Evolutionary conservation across 1,284 basidiomycete species (phyloP), one percentile per base, ranked within the genome.

Genomic region (Rhodofomes roseus): DNA sequence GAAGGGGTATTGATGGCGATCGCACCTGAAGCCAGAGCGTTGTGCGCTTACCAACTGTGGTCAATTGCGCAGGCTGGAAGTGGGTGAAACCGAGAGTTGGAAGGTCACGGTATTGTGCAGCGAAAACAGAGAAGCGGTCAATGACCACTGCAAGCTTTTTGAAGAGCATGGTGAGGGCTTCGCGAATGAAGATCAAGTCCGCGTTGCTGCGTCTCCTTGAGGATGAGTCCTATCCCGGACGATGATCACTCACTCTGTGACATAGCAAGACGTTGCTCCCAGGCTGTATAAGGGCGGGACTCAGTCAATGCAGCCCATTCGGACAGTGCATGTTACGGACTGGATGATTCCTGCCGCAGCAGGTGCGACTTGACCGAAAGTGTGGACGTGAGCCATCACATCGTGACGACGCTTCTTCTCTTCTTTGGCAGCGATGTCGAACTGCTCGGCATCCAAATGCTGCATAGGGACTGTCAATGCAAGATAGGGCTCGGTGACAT

Each of bases 371-470:
- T 83, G 83, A 12, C 96, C 96, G 73, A 98, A 99, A 9, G 95
- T 96, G 77, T 99, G 95, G 43, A 99, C 96, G 74, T 99, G 96
- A 0, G 96, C 96, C 96, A 99, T 99, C 56, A 98, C 96, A 76
- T 98, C 96, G 77, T 99, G 96, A n/a, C 96, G 83, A 29, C 97
- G 80, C 75, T 94, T 96, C 81, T 97, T 98, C 79, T 99, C 96
- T 75, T 99, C 97, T 63, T 85, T 81, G 0, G 95, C 95, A 2
- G 96, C 96, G 57, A 93, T 82, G 65, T 89, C 89, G 74, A 98
- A 98, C 77, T 99, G 97, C 48, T 89, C 85, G 46, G 88, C 90
- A 63, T 95, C 93, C 40, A 99, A 79, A 57, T 87, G 74, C 92
- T 94, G 63, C n/a, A 56, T 7, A 43, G 31, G 39, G n/a, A 2